Conservation (phyloP, 805 yeast species). For the Yarrowia porcina region DNA sequence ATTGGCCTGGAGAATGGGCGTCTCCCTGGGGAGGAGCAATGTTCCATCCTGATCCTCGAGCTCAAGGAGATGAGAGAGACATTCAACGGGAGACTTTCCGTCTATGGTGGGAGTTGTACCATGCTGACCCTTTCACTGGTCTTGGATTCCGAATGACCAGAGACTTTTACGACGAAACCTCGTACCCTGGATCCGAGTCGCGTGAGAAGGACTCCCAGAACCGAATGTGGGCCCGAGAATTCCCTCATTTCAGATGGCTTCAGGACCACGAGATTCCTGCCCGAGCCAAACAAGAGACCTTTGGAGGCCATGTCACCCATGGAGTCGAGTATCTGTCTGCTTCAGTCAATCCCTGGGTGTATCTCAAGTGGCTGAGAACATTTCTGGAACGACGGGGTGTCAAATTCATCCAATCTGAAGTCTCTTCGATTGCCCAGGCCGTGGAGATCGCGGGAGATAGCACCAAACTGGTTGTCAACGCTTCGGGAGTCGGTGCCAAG, state of each 20-base stretch:
- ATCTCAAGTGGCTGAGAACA: slow-evolving; percentile 29
- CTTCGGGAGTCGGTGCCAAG: slow-evolving; percentile 30
- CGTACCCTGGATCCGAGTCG: slow-evolving; percentile 15
- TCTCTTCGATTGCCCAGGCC: slow-evolving; percentile 9
- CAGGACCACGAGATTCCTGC: slow-evolving; percentile 26
- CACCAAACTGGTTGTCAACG: slow-evolving; percentile 27
- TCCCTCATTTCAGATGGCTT: slow-evolving; percentile 28
- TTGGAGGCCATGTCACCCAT: slow-evolving; percentile 29
- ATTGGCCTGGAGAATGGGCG: slow-evolving; percentile 31
- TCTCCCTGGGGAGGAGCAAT: slow-evolving; percentile 34
- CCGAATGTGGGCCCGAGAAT: slow-evolving; percentile 24
- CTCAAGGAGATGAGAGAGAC: background rate
- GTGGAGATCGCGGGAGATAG: slow-evolving; percentile 10
- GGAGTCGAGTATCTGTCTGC: slow-evolving; percentile 30
- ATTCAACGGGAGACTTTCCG: slow-evolving; percentile 28
- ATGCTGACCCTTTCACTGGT: slow-evolving; percentile 28
- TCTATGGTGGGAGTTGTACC: slow-evolving; percentile 28
- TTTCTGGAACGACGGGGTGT: slow-evolving; percentile 29
- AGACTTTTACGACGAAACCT: slow-evolving; percentile 27
- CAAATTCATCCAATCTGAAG: slow-evolving; percentile 26
- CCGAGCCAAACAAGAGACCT: background rate
- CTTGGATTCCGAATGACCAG: slow-evolving; percentile 27
- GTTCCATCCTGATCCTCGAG: slow-evolving; percentile 23
- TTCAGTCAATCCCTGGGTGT: slow-evolving; percentile 30
- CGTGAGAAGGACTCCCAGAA: slow-evolving; percentile 24